Evolutionary conservation across 768 basidiomycete genomes (phyloP), one percentile per base, ranked within the genome.

Genomic region (Piloderma croceum): DNA sequence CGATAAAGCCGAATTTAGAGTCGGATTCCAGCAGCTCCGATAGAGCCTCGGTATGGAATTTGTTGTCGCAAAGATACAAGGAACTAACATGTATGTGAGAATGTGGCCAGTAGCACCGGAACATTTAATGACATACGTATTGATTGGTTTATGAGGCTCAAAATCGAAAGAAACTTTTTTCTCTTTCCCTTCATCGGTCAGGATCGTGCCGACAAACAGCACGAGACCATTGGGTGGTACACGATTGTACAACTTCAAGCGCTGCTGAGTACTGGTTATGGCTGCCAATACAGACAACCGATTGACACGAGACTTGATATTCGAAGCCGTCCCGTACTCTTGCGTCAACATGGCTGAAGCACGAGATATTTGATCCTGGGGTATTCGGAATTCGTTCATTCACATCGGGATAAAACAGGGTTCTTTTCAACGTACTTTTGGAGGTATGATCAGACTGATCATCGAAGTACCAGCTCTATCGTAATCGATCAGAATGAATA

Each of bases 111-210:
- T 23, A 24, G 31, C 18, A 13, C n/a, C 35, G 40, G 35, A 22
- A 17, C 7, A 41, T 7, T 21, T 12, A n/a, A 18, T 17, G 10
- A 70, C 85, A 43, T 64, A 93, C 89, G 94, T 97, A 62, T 97
- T 98, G 70, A 98, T 96, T 24, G 94, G 92, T 61, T 97, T 98
- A 64, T 96, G 94, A 6, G 96, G 96, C 60, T 96, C 91, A 48
- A 99, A 93, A 63, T 97, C 94, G 55, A 98, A 97, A 0, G 90
- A 92, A 22, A 94, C 90, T 63, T 98, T 99, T 75, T 98, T 98
- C 67, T 98, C 96, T 64, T 99, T 99, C 43, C 94, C 94, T 65
- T 98, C 94, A 52, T 97, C 92, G 36, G 94, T 99, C 39, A 98
- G 69, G 55, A 99, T 89, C 9, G 96, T 99, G 22, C 96, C 96